Conservation (phyloP, 768 basidiomycete species). For the Tubosaeta brunneosetosa region DNA sequence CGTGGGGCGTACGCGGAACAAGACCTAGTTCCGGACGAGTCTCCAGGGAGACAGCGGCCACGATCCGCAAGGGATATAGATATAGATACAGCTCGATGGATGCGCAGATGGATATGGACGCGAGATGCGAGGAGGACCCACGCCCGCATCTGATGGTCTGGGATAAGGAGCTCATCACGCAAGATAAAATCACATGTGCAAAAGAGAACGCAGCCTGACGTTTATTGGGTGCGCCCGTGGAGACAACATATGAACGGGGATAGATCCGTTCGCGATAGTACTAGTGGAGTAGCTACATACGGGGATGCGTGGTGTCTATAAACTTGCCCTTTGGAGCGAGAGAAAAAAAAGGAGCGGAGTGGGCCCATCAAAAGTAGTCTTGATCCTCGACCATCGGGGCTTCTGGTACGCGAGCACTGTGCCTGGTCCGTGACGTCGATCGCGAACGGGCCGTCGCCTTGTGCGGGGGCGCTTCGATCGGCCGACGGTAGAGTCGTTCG, state of each 20-base stretch:
- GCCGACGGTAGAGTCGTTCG: conserved; percentile 16
- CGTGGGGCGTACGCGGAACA: neutral
- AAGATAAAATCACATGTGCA: neutral
- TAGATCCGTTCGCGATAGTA: neutral
- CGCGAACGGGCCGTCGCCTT: neutral
- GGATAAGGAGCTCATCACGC: neutral
- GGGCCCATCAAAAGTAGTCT: neutral
- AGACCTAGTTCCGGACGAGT: neutral
- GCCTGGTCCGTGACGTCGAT: neutral
- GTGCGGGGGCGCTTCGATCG: neutral
- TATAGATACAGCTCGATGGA: neutral
- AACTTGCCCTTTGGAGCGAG: neutral
- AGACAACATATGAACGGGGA: neutral
- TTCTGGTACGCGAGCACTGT: neutral
- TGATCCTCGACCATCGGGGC: neutral
- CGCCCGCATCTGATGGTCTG: neutral
- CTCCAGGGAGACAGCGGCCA: neutral
- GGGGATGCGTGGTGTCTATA: neutral
- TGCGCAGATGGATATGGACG: neutral
- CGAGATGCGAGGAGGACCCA: neutral
- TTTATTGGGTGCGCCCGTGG: neutral
- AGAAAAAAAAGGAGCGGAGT: neutral
- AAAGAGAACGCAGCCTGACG: neutral
- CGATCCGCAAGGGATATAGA: neutral
- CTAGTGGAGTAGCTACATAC: neutral